phyloP scores from a whole-genome alignment of 345 rosid species.

The Euphorbia tirucalli region DNA sequence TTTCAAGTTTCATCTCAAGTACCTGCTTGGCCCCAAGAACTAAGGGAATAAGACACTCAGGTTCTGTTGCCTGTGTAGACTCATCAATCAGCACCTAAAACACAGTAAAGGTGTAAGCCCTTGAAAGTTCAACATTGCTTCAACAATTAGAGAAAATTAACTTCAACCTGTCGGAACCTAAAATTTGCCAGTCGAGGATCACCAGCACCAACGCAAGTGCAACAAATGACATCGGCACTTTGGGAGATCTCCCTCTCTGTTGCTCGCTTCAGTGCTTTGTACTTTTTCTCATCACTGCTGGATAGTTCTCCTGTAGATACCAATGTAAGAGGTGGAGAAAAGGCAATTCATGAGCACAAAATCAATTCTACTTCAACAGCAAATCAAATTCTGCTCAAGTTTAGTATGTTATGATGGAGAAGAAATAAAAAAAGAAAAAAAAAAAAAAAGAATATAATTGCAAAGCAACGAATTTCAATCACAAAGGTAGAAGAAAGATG shows the following conservation, averaged over 20 bases:
- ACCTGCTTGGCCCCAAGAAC: slow-evolving; percentile 99
- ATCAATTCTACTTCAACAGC: background rate
- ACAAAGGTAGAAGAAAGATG: background rate
- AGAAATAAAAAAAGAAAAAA: background rate
- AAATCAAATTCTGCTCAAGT: background rate
- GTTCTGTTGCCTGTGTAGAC: slow-evolving; percentile 98
- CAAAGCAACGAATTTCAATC: background rate
- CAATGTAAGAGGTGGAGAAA: background rate
- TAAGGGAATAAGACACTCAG: slow-evolving; percentile 98
- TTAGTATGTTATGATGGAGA: background rate
- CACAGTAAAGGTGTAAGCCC: slow-evolving; percentile 19
- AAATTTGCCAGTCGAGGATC: slow-evolving; percentile 96
- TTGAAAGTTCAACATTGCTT: slow-evolving; percentile 5
- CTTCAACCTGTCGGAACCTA: slow-evolving; percentile 93
- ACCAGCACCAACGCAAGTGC: slow-evolving; percentile 99
- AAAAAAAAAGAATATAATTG: no score
- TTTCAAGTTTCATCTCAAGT: slow-evolving; percentile 9
- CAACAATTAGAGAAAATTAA: background rate
- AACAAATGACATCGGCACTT: slow-evolving; percentile 99
- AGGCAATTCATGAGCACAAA: background rate
- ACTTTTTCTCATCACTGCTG: slow-evolving; percentile 98
- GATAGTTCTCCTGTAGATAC: slow-evolving; percentile 78
- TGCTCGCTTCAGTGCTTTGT: slow-evolving; percentile 92
- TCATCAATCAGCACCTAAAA: slow-evolving; percentile 96
- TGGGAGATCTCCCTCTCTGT: slow-evolving; percentile 97